Base-by-base conservation (phyloP, 139 green algal genomes). In the Chlorella sp. region DNA sequence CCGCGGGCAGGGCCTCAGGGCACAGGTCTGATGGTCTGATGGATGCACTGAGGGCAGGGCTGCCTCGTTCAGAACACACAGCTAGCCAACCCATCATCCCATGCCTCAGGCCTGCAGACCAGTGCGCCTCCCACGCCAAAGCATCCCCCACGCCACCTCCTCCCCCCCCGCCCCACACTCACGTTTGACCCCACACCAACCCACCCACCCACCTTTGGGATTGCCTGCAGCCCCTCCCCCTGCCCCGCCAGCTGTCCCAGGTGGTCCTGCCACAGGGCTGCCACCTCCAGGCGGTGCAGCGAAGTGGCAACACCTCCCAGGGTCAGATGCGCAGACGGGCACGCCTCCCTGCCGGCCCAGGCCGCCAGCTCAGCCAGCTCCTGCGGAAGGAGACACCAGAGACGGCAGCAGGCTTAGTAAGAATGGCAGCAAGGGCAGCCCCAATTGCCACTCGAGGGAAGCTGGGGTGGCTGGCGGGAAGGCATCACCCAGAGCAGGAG, bases 221-320 rank as follows among this genome's bases (percentile, higher is more conserved):
- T 26, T 0, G 34, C 26, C 16, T 66, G 78, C 40, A 34, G 4
- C 32, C 32, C 71, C 32, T 1, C 71, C 2, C n/a, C 36, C 24
- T 83, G 78, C 26, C 78, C 78, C 26, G 39, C 78, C 78, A 83
- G 40, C 39, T 83, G 78, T 11, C 19, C 40, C 78, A 83, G 24
- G 78, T 83, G 78, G 39, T 83, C 78, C 78, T 60, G 78, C 78
- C 78, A 83, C 40, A 83, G 78, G 34, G 40, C 37, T 5, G 78
- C 78, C 78, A 83, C 78, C 78, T 83, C 78, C 78, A 83, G 78
- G 26, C 78, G 40, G 78, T 83, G 78, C 48, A 57, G 48, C 48
- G 48, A 57, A 4, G 48, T 66, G 0, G 78, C 76, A 9, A 48
- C 76, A 11, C 22, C 19, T 22, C 76, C 76, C 36, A 82, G 76